Percentiles rank a stretch among this genome's conserved stretches.
phyloP scores from a whole-genome alignment of 345 rosid genomes.

The Linum usitatissimum region DNA sequence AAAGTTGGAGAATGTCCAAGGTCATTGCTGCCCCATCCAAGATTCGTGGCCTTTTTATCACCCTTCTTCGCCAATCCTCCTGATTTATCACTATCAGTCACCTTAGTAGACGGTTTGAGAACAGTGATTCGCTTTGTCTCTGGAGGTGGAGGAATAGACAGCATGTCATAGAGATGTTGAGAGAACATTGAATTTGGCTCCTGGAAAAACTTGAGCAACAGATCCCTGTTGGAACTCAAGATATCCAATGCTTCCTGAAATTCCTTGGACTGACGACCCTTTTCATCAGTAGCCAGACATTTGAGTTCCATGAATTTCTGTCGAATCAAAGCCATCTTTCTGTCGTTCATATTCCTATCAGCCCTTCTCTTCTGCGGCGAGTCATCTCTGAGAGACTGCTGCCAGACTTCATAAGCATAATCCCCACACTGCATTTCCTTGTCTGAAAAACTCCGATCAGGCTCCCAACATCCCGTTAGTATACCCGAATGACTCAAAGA shows the following conservation, averaged over 20 bases:
- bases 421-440: slow-evolving; percentile 44
- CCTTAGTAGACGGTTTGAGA: slow-evolving; percentile 64
- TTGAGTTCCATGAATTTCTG: slow-evolving; percentile 83
- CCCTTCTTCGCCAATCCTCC: slow-evolving; percentile 33
- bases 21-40: slow-evolving; percentile 33
- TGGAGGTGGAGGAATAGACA: slow-evolving; percentile 42
- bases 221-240: slow-evolving; percentile 62
- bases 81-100: slow-evolving; percentile 44
- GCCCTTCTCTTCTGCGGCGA: slow-evolving; percentile 37
- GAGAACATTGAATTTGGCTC: slow-evolving; percentile 65
- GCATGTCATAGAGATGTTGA: slow-evolving; percentile 41
- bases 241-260: slow-evolving; percentile 75
- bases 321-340: slow-evolving; percentile 66
- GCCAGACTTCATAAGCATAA: slow-evolving; percentile 57
- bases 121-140: slow-evolving; percentile 80
- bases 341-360: slow-evolving; percentile 26
- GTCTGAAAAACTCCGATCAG: slow-evolving; percentile 33
- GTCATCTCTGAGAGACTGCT: slow-evolving; percentile 38
- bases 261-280: slow-evolving; percentile 64
- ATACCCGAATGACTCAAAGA: slow-evolving; percentile 41
- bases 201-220: slow-evolving; percentile 61
- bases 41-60: slow-evolving; percentile 36
- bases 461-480: slow-evolving; percentile 36
- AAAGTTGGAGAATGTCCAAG: slow-evolving; percentile 30
- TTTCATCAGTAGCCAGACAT: slow-evolving; percentile 60